These are phyloP conservation scores for Annulohypoxylon moriforme DNA, from an alignment of 495 filamentous ascomycete species.

Conservation along the genomic window DNA sequence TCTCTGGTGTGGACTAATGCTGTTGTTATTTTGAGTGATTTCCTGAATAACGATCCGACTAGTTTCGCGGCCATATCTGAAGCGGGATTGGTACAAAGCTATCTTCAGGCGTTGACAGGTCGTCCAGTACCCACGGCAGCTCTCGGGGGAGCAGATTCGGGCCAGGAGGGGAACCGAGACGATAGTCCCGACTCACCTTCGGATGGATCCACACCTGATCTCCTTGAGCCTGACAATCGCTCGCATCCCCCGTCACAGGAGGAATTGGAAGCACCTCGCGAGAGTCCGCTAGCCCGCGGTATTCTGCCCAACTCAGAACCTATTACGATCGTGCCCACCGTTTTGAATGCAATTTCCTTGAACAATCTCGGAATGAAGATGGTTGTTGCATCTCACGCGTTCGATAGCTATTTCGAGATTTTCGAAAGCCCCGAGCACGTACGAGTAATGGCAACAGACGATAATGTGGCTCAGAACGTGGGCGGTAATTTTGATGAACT, in stretches of 20 bases:
- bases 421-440: slow-evolving; percentile 94
- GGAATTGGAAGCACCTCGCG: slow-evolving; percentile 55
- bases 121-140: slow-evolving; percentile 57
- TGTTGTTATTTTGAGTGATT: slow-evolving; percentile 89
- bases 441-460: slow-evolving; percentile 78
- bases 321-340: slow-evolving; percentile 83
- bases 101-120: slow-evolving; percentile 83
- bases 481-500: slow-evolving; percentile 93
- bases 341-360: slow-evolving; percentile 93
- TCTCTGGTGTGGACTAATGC: slow-evolving; percentile 94
- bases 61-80: slow-evolving; percentile 96
- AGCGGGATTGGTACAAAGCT: slow-evolving; percentile 85
- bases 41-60: slow-evolving; percentile 98
- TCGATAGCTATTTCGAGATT: slow-evolving; percentile 90
- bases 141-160: slow-evolving; percentile 48
- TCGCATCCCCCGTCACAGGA: slow-evolving; percentile 57
- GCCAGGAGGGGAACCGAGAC: slow-evolving; percentile 43
- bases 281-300: slow-evolving; percentile 69
- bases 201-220: slow-evolving; percentile 53
- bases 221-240: slow-evolving; percentile 55
- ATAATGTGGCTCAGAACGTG: slow-evolving; percentile 70
- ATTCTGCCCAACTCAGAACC: slow-evolving; percentile 88
- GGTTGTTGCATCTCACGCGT: slow-evolving; percentile 82
- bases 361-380: slow-evolving; percentile 89
- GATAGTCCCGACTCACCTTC: slow-evolving; percentile 53